phyloP scores from a whole-genome alignment of 1,284 basidiomycete species.

The Moesziomyces parantarcticus region DNA sequence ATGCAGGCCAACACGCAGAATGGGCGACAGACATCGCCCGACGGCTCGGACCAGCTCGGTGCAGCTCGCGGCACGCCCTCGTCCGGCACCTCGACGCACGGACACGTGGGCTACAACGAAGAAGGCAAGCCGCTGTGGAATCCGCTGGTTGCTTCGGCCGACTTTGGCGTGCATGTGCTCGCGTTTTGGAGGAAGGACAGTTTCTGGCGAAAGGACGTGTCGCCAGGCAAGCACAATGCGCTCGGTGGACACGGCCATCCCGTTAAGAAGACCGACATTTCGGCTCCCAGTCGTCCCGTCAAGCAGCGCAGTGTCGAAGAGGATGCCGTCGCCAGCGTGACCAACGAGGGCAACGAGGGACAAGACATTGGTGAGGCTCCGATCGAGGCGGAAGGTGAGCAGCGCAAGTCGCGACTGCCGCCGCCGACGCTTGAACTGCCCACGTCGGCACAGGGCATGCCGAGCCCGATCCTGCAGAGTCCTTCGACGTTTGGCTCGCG shows the following conservation, averaged over 20 bases:
- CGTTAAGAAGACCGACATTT: conserved; percentile 22
- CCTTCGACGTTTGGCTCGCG: conserved; percentile 8
- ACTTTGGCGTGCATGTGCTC: conserved; percentile 33
- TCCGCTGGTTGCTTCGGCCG: conserved; percentile 40
- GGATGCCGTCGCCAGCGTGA: conserved; percentile 3
- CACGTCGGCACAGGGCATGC: conserved; percentile 4
- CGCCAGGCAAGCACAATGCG: conserved; percentile 21
- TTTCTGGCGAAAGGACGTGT: conserved; percentile 57
- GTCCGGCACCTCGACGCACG: conserved; percentile 7
- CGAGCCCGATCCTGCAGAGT: conserved; percentile 14
- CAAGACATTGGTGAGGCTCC: conserved; percentile 1
- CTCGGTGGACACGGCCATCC: conserved; percentile 5
- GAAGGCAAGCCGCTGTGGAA: conserved; percentile 51
- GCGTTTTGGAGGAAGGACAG: conserved; percentile 55
- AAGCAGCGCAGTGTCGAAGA: conserved; percentile 34
- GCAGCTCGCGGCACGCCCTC: background rate
- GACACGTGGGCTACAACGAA: conserved; percentile 33
- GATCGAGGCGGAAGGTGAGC: conserved; percentile 20
- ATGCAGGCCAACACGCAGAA: conserved; percentile 9
- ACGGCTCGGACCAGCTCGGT: conserved; percentile 6
- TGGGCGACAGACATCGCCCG: conserved; percentile 4
- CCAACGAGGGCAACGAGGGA: conserved; percentile 2
- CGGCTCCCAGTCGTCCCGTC: conserved; percentile 19
- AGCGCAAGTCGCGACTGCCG: conserved; percentile 19
- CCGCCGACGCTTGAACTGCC: conserved; percentile 41